Evolutionary conservation across 2,329 filamentous ascomycete species (phyloP), one percentile per base, ranked within the genome.

Genomic region (Diaporthe sp.): DNA sequence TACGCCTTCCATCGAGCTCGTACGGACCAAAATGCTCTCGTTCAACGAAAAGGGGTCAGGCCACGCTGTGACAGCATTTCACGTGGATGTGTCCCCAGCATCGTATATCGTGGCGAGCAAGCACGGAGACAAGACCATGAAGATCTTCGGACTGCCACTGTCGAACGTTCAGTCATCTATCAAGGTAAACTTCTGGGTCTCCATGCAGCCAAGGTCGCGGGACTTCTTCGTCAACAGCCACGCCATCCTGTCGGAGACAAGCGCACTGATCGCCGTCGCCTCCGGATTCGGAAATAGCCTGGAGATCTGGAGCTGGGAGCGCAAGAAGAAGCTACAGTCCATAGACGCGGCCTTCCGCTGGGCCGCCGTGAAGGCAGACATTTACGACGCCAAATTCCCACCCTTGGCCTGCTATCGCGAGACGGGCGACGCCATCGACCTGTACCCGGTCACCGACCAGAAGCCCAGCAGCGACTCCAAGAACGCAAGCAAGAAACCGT

Each of bases 201-300:
- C 82, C 9, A 82, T 84, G 5, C 82, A 81, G 59, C 77, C 79
- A 2, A 81, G 84, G 0, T 84, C 82, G 4, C 82, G 84, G 68
- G 83, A 85, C 51, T 85, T 85, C 75, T 80, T 85, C 69, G 83
- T 85, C n/a, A 83, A 82, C 73, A 85, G 83, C 76, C 84, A 85
- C 72, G 80, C 82, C 27, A 84, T 85, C 73, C 78, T 85, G 10
- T 85, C 84, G 0, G 84, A 85, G 76, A 75, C 83, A 0, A 79
- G 79, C 17, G 81, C 77, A 44, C 76, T 85, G 27, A 79, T 84
- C 25, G 84, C 83, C 37, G 80, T 85, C 37, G 80, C 84, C 15
- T 79, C 82, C 2, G 81, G 81, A 5, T 85, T 85, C 70, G 84
- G 84, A 42, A 80, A 83, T 65, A 78, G 80, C 4, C 78, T 85